A percentile compares a stretch with the other conserved stretches of the same genome.
Conservation (phyloP, 106 monocot species). For the Acorus calamus region DNA sequence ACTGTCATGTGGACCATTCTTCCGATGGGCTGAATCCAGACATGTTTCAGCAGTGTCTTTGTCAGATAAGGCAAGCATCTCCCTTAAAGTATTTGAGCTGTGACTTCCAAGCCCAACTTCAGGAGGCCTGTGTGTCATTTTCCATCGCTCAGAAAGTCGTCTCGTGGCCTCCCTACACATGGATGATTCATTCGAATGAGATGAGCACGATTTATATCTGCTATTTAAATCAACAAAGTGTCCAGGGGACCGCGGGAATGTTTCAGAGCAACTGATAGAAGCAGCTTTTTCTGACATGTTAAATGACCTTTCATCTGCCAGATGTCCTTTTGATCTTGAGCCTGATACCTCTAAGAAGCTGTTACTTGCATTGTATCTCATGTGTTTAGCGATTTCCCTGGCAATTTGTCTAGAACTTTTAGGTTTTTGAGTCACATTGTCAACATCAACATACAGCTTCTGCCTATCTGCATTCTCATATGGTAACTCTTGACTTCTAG, state of each 20-base stretch:
- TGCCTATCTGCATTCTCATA: conserved; percentile 19
- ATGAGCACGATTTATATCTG: conserved; percentile 13
- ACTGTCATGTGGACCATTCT: conserved; percentile 10
- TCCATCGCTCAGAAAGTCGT: conserved; percentile 47
- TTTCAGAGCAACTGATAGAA: background rate
- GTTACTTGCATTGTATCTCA: conserved; percentile 13
- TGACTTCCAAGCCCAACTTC: conserved; percentile 11
- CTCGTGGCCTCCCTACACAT: conserved; percentile 61
- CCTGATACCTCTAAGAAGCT: conserved; percentile 4
- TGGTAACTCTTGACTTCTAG: conserved; percentile 15
- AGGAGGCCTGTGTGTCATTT: conserved; percentile 21
- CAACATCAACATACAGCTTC: conserved; percentile 15
- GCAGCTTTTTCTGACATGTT: conserved; percentile 2
- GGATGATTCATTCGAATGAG: conserved; percentile 33
- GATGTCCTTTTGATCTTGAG: conserved; percentile 2
- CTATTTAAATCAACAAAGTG: conserved; percentile 25
- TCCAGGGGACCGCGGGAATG: conserved; percentile 3
- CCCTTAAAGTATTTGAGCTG: conserved; percentile 45
- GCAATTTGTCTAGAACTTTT: conserved; percentile 42
- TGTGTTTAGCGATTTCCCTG: conserved; percentile 31
- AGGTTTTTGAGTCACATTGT: conserved; percentile 5
- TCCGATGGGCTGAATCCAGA: background rate
- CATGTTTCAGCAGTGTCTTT: conserved; percentile 16
- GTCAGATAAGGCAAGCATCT: conserved; percentile 64
- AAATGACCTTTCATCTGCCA: conserved; percentile 12